Base-by-base conservation (phyloP, 805 yeast genomes). In the Saccharomycopsis fibuligera region DNA sequence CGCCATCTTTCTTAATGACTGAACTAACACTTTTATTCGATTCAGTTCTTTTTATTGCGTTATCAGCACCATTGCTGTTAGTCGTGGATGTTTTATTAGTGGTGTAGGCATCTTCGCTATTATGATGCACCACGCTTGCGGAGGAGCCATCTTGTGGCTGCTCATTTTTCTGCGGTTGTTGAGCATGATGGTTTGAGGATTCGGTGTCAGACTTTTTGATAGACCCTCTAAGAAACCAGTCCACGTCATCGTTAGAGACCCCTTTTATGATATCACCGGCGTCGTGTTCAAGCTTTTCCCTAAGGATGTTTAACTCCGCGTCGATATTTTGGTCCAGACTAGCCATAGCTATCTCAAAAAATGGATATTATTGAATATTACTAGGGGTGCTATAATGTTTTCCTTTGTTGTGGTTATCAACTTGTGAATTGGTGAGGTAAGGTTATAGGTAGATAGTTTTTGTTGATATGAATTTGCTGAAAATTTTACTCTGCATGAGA, bases 171-270 rank as follows among this genome's bases (percentile, higher is more conserved):
- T 38, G 41, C 14, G 24, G 27, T 27, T n/a, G 25, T n/a, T n/a
- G 41, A 25, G 19, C 29, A 21, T n/a, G 31, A 10, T 16, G 39
- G 45, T 29, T 29, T 22, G 14, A 44, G 40, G 16, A 39, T 29
- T n/a, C 36, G n/a, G 41, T 36, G 62, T 58, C 1, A 54, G 52
- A 33, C 54, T 52, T 1, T 27, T 47, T 44, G 29, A 44, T 37
- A 5, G 50, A 41, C 4, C 64, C 67, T 50, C 79, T 62, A 19
- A 76, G 62, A 49, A 76, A 68, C 81, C 81, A 76, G 56, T 74
- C 76, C 21, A 76, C 70, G 50, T 75, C 79, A 22, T 63, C 62
- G 46, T 66, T 68, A 29, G 66, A 61, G 29, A 73, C 68, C 4
- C 70, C 74, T 21, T 47, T 30, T 19, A 51, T 38, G 22, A 33